Evolutionary conservation across 2,329 filamentous ascomycete genomes (phyloP).

Genomic region (Dryadomyces quercus-mongolicae): DNA sequence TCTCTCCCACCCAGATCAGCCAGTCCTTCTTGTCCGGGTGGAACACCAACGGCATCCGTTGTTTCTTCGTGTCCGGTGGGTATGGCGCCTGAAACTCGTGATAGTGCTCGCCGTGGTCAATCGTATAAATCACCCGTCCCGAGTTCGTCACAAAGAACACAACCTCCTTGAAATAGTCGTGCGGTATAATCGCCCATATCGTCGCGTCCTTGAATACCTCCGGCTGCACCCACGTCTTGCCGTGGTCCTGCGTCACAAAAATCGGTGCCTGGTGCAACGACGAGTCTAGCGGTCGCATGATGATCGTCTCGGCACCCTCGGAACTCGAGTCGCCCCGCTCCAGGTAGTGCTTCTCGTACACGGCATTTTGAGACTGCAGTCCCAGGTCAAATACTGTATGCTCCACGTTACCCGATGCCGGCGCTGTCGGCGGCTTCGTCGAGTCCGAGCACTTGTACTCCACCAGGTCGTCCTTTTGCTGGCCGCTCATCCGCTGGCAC

Average conservation of each 20-base stretch:
- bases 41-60: slow-evolving; percentile 51
- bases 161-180: slow-evolving; percentile 70
- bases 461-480: slow-evolving; percentile 58
- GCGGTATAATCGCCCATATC: slow-evolving; percentile 60
- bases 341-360: slow-evolving; percentile 57
- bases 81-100: slow-evolving; percentile 61
- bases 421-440: slow-evolving; percentile 31
- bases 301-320: slow-evolving; percentile 57
- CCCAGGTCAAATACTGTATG: slow-evolving; percentile 35
- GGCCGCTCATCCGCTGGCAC: slow-evolving; percentile 48
- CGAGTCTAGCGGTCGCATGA: slow-evolving; percentile 35
- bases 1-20: slow-evolving; percentile 79
- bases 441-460: slow-evolving; percentile 62
- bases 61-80: slow-evolving; percentile 24
- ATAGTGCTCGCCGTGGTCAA: slow-evolving; percentile 64
- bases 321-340: slow-evolving; percentile 57
- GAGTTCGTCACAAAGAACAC: slow-evolving; percentile 72
- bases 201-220: slow-evolving; percentile 55
- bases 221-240: slow-evolving; percentile 64
- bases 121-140: slow-evolving; percentile 62
- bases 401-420: slow-evolving; percentile 54
- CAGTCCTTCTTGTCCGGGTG: slow-evolving; percentile 79
- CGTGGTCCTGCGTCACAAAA: slow-evolving; percentile 72
- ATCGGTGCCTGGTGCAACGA: slow-evolving; percentile 46
- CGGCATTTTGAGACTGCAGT: slow-evolving; percentile 47